Base-by-base conservation (phyloP, 1,284 basidiomycete species). In the Ceratobasidium sp. region DNA sequence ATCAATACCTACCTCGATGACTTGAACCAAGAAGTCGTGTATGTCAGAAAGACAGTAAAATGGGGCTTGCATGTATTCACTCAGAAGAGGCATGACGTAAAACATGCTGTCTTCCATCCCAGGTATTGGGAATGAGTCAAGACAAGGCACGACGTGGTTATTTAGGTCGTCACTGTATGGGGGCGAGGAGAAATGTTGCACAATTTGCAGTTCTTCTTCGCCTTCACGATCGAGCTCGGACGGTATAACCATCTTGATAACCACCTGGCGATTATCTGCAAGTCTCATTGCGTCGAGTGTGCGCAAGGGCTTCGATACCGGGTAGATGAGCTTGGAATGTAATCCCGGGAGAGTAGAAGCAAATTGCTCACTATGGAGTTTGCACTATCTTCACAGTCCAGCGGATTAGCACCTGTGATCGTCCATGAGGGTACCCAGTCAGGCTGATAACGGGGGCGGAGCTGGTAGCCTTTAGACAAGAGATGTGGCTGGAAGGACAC, bases 361-460 rank as follows among this genome's bases (percentile, higher is more conserved):
- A 13, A 58, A 23, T 1, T 33, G 12, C 69, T 39, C 40, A 70
- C 68, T 3, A 70, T 20, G 15, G 49, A 70, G 51, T 70, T 51
- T 7, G 28, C 13, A 20, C 68, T 70, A 10, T 70, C 68, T 23
- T 70, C 68, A n/a, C 68, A 70, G 49, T 70, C 49, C 3, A 13
- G 33, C 12, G 68, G 49, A 33, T 40, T 23, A 18, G 28, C 33
- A 33, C 51, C 49, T 4, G 26, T 70, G 33, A 20, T 40, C 40
- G 56, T 44, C 68, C 68, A 70, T 1, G 68, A 70, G 13, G 68
- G 68, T 6, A 56, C 68, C 68, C 68, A 70, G 46, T 56, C 68
- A 28, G 46, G 68, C 12, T 28, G 68, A 39, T 70, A 70, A 18
- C 68, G 23, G 28, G 68, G 68, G 10, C 68, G 68, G 6, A 70